These are phyloP conservation scores for Aquanectria penicillioides DNA, from an alignment of 2,329 filamentous ascomycete genomes.

Conservation along the genomic window DNA sequence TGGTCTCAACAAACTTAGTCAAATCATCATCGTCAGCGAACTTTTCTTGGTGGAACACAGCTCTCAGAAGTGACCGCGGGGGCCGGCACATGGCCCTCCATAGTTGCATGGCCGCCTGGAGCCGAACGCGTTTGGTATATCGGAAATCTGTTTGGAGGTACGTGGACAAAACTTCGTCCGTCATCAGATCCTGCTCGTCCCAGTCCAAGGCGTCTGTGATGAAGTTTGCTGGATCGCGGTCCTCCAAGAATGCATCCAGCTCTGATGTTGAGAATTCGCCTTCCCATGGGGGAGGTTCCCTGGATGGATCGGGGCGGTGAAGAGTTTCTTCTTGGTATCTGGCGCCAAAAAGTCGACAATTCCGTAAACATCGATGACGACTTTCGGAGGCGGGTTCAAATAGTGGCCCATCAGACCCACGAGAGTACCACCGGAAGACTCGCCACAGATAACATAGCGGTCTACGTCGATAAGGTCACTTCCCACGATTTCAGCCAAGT, in stretches of 20 bases:
- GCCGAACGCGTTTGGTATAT: not conserved
- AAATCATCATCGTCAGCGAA: not conserved
- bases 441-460: slow-evolving; percentile 6
- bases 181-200: not conserved
- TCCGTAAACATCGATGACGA: not conserved
- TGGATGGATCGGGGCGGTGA: not conserved
- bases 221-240: not conserved
- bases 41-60: not conserved
- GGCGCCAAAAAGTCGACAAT: not conserved
- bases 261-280: not conserved
- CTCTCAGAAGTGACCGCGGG: not conserved
- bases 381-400: not conserved
- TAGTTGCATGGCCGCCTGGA: not conserved
- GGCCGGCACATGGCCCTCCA: slow-evolving; percentile 3
- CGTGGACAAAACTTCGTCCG: not conserved
- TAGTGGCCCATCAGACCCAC: not conserved
- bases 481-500: not conserved
- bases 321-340: not conserved
- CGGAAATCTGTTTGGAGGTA: not conserved
- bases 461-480: not conserved
- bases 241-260: not conserved
- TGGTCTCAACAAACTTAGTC: not conserved
- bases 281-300: not conserved
- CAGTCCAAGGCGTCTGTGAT: slow-evolving; percentile 1
- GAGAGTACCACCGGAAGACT: not conserved